Evolutionary conservation across 768 basidiomycete species (phyloP).

Genomic region (Boletus insuetus): DNA sequence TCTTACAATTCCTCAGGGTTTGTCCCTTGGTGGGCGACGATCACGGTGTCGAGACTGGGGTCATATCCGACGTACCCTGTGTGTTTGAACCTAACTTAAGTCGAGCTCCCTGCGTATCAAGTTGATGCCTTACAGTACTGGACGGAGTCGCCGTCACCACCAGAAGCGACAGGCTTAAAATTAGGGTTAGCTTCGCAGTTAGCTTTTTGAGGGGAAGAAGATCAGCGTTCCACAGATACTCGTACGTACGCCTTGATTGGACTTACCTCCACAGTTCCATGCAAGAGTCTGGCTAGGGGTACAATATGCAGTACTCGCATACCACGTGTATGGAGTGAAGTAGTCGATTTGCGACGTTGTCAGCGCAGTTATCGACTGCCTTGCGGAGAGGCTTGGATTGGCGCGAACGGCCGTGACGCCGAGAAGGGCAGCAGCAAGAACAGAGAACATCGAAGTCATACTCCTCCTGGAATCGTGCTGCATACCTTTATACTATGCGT

Average conservation of each 20-base stretch:
- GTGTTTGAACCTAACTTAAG: not conserved
- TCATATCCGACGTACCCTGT: conserved; percentile 57
- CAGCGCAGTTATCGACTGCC: conserved; percentile 40
- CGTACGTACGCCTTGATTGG: not conserved
- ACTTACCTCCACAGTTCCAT: conserved; percentile 57
- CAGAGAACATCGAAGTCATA: conserved; percentile 13
- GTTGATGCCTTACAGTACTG: conserved; percentile 40
- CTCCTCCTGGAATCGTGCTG: not conserved
- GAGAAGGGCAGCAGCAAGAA: conserved; percentile 17
- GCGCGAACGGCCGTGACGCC: conserved; percentile 9
- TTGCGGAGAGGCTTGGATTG: conserved; percentile 28
- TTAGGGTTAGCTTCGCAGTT: conserved; percentile 46
- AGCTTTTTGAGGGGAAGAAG: conserved; percentile 21
- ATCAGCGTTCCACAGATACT: not conserved
- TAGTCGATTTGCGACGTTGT: conserved; percentile 38
- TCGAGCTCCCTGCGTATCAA: not conserved
- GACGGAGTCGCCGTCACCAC: conserved; percentile 41
- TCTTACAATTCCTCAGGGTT: conserved; percentile 30
- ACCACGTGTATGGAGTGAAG: conserved; percentile 49
- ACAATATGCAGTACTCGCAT: conserved; percentile 53
- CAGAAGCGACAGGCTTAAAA: conserved; percentile 48
- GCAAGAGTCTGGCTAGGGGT: conserved; percentile 37
- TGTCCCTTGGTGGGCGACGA: conserved; percentile 40
- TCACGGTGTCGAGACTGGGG: conserved; percentile 34
- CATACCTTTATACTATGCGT: not conserved